phyloP scores from a whole-genome alignment of 257 asterid species.

The Petunia secreta region DNA sequence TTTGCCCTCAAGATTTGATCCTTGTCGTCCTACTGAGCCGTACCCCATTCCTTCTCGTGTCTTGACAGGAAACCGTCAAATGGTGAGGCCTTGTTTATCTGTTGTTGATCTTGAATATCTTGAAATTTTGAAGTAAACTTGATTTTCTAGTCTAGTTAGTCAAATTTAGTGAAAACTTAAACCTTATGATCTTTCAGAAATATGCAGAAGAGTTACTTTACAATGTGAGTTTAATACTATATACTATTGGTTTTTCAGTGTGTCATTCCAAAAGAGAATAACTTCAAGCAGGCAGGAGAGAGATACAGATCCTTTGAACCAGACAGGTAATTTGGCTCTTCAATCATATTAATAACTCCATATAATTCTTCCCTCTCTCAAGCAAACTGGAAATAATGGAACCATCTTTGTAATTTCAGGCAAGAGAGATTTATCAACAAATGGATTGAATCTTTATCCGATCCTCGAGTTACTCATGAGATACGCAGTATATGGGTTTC shows the following conservation, averaged over 20 bases:
- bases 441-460: constrained; percentile 59
- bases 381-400: background rate
- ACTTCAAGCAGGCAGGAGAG: constrained; percentile 75
- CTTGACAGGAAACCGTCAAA: constrained; percentile 63
- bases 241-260: constrained; percentile 35
- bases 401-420: constrained; percentile 40
- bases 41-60: constrained; percentile 56
- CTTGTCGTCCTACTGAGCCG: constrained; percentile 64
- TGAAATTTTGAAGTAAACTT: too few relatives aligned
- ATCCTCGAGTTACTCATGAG: constrained; percentile 70
- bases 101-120: background rate
- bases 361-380: background rate
- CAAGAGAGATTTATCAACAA: constrained; percentile 60
- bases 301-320: constrained; percentile 61
- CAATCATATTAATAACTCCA: background rate
- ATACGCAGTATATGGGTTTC: constrained; percentile 70
- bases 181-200: too few relatives aligned
- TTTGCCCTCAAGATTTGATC: constrained; percentile 78
- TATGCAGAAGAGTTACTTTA: background rate
- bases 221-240: background rate
- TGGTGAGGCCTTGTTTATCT: constrained; percentile 34
- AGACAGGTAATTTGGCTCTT: constrained; percentile 48
- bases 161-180: too few relatives aligned
- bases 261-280: constrained; percentile 64
- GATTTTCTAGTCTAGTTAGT: too few relatives aligned